phyloP scores from a whole-genome alignment of 306 rosid genomes.

The Cucumis cinereus region DNA sequence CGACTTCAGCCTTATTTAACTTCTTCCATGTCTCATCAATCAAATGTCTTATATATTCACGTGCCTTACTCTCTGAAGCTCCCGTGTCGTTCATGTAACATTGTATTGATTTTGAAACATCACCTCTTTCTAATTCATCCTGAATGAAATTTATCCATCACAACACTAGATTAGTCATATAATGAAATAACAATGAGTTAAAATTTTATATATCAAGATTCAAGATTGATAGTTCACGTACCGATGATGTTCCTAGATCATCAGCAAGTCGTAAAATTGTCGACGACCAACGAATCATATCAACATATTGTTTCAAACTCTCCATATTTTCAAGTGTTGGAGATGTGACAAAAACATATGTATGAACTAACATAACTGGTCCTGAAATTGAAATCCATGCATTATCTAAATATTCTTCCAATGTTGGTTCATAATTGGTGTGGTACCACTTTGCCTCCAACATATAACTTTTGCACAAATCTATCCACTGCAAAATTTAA shows the following conservation, averaged over 20 bases:
- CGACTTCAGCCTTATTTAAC: background rate
- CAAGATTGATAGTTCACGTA: background rate
- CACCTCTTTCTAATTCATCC: background rate
- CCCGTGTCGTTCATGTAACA: background rate
- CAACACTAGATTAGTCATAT: background rate
- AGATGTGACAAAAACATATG: background rate
- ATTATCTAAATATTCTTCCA: background rate
- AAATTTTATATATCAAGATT: no score
- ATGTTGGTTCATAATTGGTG: background rate
- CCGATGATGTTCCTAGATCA: background rate
- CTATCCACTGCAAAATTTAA: background rate
- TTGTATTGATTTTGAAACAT: background rate
- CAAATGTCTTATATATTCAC: background rate
- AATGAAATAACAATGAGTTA: no score
- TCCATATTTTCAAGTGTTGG: background rate
- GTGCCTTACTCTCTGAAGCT: background rate
- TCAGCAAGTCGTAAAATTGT: background rate
- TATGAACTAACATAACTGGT: background rate
- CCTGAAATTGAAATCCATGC: background rate
- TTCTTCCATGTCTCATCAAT: background rate
- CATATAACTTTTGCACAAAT: background rate
- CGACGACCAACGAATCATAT: background rate
- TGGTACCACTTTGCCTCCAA: background rate
- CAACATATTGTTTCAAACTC: background rate
- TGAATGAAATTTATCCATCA: background rate